phyloP scores from a whole-genome alignment of 2,329 filamentous ascomycete species.

The Iodosphaeria phyllophila region DNA sequence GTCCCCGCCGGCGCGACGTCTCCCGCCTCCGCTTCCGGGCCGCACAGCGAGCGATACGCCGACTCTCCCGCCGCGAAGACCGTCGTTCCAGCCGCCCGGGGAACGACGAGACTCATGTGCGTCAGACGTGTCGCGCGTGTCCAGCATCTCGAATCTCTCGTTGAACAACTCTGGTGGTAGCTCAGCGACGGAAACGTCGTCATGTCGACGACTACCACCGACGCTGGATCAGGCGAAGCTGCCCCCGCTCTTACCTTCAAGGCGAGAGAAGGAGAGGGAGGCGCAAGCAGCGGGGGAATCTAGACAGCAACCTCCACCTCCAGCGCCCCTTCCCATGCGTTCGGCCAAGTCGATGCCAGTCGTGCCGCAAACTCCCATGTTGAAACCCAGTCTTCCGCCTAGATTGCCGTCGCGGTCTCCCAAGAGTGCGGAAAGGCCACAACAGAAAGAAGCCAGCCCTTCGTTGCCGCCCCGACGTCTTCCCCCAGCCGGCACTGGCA shows the following conservation, averaged over 20 bases:
- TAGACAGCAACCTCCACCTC: constrained; percentile 9
- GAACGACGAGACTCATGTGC: constrained; percentile 35
- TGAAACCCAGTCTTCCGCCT: constrained; percentile 26
- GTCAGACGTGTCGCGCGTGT: constrained; percentile 36
- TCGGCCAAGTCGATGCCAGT: constrained; percentile 19
- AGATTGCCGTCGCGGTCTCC: constrained; percentile 29
- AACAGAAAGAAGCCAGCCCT: constrained; percentile 8
- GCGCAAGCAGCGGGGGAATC: constrained; percentile 19
- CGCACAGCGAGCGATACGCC: constrained; percentile 24
- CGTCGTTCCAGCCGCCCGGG: constrained; percentile 23
- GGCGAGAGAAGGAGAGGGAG: constrained; percentile 30
- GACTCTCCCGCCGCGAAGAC: constrained; percentile 28
- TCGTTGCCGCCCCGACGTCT: constrained; percentile 17
- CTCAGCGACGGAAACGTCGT: constrained; percentile 24
- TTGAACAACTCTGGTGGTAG: constrained; percentile 24
- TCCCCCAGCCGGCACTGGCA: constrained; percentile 16
- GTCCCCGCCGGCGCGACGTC: constrained; percentile 11
- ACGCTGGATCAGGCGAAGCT: constrained; percentile 35
- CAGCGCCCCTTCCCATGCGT: constrained; percentile 14
- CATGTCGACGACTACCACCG: constrained; percentile 29
- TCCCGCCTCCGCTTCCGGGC: constrained; percentile 18
- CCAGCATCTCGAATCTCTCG: constrained; percentile 32
- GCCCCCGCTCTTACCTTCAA: constrained; percentile 35
- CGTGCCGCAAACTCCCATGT: constrained; percentile 14
- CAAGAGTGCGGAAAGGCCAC: too few relatives aligned